Percentiles rank a stretch among this genome's conserved stretches.
These are phyloP conservation scores for Acanthamoeba castellanii DNA, from an alignment of 208 protist genomes.

Conservation along the genomic window DNA sequence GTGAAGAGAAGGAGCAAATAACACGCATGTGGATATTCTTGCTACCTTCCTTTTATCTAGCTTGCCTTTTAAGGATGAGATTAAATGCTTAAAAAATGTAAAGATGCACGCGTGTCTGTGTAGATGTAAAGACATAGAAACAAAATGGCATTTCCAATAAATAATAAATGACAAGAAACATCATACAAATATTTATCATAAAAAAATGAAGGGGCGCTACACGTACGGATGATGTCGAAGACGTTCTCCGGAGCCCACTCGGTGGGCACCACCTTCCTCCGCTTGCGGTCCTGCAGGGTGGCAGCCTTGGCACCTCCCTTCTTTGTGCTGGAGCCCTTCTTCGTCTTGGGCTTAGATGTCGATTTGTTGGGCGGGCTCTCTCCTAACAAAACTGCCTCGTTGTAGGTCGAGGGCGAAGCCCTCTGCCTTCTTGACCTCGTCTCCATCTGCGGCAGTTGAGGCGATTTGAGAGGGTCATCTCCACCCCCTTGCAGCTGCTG, in stretches of 20 bases:
- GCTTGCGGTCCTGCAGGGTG: constrained; percentile 12
- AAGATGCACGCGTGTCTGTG: neutral
- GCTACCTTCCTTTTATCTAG: neutral
- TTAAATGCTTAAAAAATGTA: neutral
- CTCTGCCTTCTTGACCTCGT: neutral
- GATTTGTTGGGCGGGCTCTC: neutral
- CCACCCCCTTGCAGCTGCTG: neutral
- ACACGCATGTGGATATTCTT: neutral
- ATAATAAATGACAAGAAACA: neutral
- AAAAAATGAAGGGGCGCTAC: neutral
- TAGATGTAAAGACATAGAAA: neutral
- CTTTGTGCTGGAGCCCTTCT: neutral
- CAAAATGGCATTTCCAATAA: neutral
- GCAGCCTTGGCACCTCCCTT: neutral
- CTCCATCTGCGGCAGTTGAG: neutral
- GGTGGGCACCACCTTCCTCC: constrained; percentile 4
- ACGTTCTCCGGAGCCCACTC: constrained; percentile 72
- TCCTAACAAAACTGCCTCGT: neutral
- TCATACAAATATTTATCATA: constrained; percentile 1
- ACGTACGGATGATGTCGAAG: constrained; percentile 68
- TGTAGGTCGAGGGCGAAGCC: neutral
- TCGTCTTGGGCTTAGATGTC: neutral
- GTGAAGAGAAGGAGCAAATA: too few species aligned
- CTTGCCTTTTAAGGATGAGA: neutral
- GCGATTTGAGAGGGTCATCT: neutral